Evolutionary conservation across 1,284 basidiomycete species (phyloP), one percentile per base, ranked within the genome.

Genomic region (Psilocybe mexicana): DNA sequence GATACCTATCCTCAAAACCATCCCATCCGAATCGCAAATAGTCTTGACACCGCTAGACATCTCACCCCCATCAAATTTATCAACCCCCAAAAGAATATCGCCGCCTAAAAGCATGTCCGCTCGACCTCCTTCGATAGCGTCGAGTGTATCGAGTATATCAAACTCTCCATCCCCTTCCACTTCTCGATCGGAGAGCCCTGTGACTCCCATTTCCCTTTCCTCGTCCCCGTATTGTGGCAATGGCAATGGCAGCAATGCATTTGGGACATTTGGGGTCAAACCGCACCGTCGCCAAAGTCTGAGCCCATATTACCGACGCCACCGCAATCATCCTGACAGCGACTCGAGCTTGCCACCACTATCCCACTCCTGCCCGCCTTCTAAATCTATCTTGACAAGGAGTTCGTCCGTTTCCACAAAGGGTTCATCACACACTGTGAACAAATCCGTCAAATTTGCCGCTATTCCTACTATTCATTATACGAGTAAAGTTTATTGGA

Each of bases 381-480:
- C 73, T 47, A 73, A 76, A 63, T 74, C 78, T 23, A 76, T 80
- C 59, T 67, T 80, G 49, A 69, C 75, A 6, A 76, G 78, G 42
- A 73, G 74, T 8, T 69, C 76, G 1, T 79, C 77, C 8, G 69
- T 74, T 23, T 76, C 76, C 2, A 78, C 78, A 7, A 75, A 73
- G 57, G 67, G 67, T 48, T 74, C 72, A 11, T 64, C 62, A 8
- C 59, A 63, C 43, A 69, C 72, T 18, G 64, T 67, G 6, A 71
- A 68, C 62, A 82, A 82, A 64, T 79, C 77, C 43, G 80, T 82
- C 52, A 81, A 79, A 51, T 82, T 82, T 54, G 79, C 76, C 24
- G 79, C 80, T 42, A 72, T 72, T 54, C 79, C 79, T 18, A 78
- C 73, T 4, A 74, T 81, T 18, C 77, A 79, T 64, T 81, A 80